Evolutionary conservation across 108 stramenopile species (phyloP).

Genomic region (Skeletonema costatum): DNA sequence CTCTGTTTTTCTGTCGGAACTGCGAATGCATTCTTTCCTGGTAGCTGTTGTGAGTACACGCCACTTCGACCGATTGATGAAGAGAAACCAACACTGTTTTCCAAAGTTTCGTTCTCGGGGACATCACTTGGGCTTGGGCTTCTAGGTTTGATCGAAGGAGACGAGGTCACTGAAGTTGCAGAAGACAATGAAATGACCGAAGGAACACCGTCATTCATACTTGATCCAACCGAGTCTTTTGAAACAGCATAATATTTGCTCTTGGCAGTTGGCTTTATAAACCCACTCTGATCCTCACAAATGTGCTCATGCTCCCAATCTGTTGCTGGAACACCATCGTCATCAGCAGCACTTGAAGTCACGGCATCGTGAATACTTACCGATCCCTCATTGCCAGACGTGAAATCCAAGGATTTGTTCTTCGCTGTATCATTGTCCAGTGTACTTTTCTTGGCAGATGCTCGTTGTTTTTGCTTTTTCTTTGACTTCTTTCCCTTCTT

Average conservation of each 20-base stretch:
- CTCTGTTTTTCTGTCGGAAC: conserved; percentile 51
- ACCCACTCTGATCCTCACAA: neutral
- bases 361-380: neutral
- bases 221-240: neutral
- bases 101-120: neutral
- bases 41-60: neutral
- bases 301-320: neutral
- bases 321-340: neutral
- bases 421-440: neutral
- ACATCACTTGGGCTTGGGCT: neutral
- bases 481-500: conserved; percentile 23
- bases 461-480: conserved; percentile 10
- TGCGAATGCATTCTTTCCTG: conserved; percentile 13
- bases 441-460: neutral
- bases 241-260: neutral
- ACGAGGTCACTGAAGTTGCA: conserved; percentile 21
- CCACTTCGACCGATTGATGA: neutral
- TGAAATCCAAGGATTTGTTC: neutral
- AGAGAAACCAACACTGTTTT: conserved; percentile 1
- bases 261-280: neutral
- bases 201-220: conserved; percentile 10
- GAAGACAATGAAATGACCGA: conserved; percentile 17
- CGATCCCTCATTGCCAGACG: neutral
- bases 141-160: conserved; percentile 21
- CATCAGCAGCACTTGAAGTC: neutral